These are phyloP conservation scores for Sclerotinia sclerotiorum DNA, from an alignment of 2,329 filamentous ascomycete genomes.

Conservation along the genomic window DNA sequence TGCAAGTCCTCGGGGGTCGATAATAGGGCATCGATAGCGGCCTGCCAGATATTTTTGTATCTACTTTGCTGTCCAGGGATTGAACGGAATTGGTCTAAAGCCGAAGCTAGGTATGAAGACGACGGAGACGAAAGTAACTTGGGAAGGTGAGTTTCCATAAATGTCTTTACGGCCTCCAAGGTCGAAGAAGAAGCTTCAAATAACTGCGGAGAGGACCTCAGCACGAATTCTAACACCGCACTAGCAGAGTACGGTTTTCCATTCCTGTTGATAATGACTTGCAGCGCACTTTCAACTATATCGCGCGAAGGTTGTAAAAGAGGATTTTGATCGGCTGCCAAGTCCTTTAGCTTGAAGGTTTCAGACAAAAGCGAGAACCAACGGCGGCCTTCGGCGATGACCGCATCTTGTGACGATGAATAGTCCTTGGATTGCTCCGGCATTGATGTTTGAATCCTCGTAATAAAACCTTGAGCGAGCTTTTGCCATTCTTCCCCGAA, in stretches of 20 bases:
- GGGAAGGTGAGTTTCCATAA: slow-evolving; percentile 57
- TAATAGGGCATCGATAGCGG: slow-evolving; percentile 47
- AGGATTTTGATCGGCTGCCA: slow-evolving; percentile 29
- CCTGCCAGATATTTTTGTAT: slow-evolving; percentile 34
- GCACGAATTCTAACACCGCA: slow-evolving; percentile 53
- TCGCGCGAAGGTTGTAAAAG: slow-evolving; percentile 28
- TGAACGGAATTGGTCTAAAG: slow-evolving; percentile 57
- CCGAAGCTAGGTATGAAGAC: slow-evolving; percentile 62
- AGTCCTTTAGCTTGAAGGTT: slow-evolving; percentile 39
- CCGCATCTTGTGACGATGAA: slow-evolving; percentile 64
- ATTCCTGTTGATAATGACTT: slow-evolving; percentile 52
- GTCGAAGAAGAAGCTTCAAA: slow-evolving; percentile 46
- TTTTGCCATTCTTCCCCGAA: slow-evolving; percentile 61
- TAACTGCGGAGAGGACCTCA: slow-evolving; percentile 46
- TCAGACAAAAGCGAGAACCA: slow-evolving; percentile 55
- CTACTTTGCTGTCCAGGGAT: slow-evolving; percentile 42
- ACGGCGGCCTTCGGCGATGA: slow-evolving; percentile 65
- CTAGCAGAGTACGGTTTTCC: slow-evolving; percentile 68
- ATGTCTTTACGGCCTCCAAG: slow-evolving; percentile 47
- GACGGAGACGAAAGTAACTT: slow-evolving; percentile 68
- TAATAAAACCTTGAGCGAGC: slow-evolving; percentile 61
- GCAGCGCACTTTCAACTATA: slow-evolving; percentile 44
- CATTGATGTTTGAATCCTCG: slow-evolving; percentile 69
- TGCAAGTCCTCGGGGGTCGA: slow-evolving; percentile 35
- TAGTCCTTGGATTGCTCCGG: slow-evolving; percentile 82